Conservation (phyloP, 139 green algal genomes). For the Chlamydomonas sp. region DNA sequence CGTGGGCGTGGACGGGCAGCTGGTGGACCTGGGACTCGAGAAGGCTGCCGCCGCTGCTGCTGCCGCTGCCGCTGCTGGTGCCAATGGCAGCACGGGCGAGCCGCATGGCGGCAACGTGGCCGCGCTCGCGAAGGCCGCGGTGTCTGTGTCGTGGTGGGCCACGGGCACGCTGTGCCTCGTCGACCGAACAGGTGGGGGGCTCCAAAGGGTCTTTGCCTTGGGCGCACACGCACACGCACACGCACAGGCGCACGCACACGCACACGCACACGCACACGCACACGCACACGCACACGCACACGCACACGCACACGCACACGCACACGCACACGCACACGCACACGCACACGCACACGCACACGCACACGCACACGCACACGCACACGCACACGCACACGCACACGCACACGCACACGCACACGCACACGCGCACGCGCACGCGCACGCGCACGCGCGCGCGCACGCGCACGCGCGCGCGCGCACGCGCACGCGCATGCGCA, state of each 20-base stretch:
- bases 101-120: background rate
- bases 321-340: background rate
- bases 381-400: background rate
- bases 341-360: background rate
- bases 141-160: too few species aligned
- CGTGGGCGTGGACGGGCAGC: background rate
- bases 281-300: background rate
- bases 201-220: too few species aligned
- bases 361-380: background rate
- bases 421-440: background rate
- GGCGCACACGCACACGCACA: too few species aligned
- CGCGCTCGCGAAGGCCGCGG: too few species aligned
- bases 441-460: background rate
- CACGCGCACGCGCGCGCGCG: background rate
- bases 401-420: background rate
- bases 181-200: too few species aligned
- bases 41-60: background rate
- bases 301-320: background rate
- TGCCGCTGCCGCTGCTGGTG: slow-evolving; percentile 7
- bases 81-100: slow-evolving; percentile 1
- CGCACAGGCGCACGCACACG: too few species aligned
- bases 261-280: background rate
- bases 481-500: background rate
- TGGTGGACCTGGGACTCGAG: background rate
- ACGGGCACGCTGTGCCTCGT: too few species aligned